Evolutionary conservation across 2,329 filamentous ascomycete species (phyloP).

Genomic region (Sarocladiaceae sp.): DNA sequence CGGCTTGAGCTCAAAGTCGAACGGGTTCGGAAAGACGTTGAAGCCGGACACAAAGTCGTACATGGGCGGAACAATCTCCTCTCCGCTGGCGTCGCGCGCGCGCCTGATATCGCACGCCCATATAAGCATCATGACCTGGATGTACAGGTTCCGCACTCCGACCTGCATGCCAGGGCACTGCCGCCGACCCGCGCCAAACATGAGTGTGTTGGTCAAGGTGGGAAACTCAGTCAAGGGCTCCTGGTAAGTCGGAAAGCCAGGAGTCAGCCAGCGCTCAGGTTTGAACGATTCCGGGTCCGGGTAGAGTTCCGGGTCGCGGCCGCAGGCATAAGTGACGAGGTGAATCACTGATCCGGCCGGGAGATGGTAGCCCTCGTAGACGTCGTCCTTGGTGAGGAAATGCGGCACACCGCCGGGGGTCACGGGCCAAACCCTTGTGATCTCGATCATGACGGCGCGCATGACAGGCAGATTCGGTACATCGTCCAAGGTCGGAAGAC

Average conservation of each 20-base stretch:
- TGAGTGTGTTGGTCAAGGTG: slow-evolving; percentile 43
- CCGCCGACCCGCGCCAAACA: slow-evolving; percentile 39
- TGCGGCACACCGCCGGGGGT: slow-evolving; percentile 38
- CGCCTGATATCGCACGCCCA: slow-evolving; percentile 7
- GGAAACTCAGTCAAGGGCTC: slow-evolving; percentile 6
- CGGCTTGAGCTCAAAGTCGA: slow-evolving; percentile 2
- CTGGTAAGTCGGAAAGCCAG: slow-evolving; percentile 34
- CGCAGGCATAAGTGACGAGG: background rate
- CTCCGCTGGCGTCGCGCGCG: background rate
- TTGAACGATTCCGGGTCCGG: slow-evolving; percentile 40
- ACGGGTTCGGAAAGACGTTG: slow-evolving; percentile 3
- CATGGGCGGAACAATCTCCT: slow-evolving; percentile 1
- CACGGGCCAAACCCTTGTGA: slow-evolving; percentile 45
- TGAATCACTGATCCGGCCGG: slow-evolving; percentile 4
- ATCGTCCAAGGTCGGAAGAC: slow-evolving; percentile 28
- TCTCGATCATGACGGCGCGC: slow-evolving; percentile 35
- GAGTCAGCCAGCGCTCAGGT: slow-evolving; percentile 47
- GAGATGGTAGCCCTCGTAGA: slow-evolving; percentile 39
- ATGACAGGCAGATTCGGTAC: slow-evolving; percentile 29
- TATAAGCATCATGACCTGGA: slow-evolving; percentile 5
- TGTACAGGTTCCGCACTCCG: slow-evolving; percentile 3
- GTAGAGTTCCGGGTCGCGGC: slow-evolving; percentile 36
- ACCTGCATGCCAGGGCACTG: slow-evolving; percentile 7
- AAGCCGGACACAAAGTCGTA: slow-evolving; percentile 7
- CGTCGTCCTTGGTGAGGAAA: slow-evolving; percentile 42